Evolutionary conservation across 1,139 yeast species (phyloP).

Genomic region (Yamadazyma atmosphaerica): DNA sequence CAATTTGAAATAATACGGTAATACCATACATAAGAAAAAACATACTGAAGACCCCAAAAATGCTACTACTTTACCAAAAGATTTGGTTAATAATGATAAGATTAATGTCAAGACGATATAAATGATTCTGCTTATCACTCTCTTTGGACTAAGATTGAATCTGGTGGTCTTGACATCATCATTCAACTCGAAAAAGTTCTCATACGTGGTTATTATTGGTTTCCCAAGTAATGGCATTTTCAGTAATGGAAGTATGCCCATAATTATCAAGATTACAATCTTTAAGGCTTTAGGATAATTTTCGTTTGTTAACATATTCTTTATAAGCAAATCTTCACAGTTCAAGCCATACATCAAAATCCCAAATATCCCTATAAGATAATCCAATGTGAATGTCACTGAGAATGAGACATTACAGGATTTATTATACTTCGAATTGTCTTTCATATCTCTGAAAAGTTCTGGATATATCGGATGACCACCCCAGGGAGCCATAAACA

Average conservation of each 20-base stretch:
- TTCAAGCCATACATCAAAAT: slow-evolving; percentile 41
- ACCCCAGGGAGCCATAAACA: slow-evolving; percentile 87
- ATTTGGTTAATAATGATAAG: slow-evolving; percentile 65
- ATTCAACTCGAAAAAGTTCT: slow-evolving; percentile 18
- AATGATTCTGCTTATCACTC: slow-evolving; percentile 28
- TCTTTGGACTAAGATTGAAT: slow-evolving; percentile 4
- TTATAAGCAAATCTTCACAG: slow-evolving; percentile 40
- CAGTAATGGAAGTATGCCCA: slow-evolving; percentile 43
- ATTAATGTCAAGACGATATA: slow-evolving; percentile 24
- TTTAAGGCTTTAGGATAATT: slow-evolving; percentile 34
- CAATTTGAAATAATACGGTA: slow-evolving; percentile 74
- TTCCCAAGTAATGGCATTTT: slow-evolving; percentile 41
- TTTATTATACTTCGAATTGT: slow-evolving; percentile 46
- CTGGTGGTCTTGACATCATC: slow-evolving; percentile 4
- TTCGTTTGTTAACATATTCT: slow-evolving; percentile 36
- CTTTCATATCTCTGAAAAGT: slow-evolving; percentile 79
- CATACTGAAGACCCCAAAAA: slow-evolving; percentile 82
- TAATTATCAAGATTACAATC: slow-evolving; percentile 30
- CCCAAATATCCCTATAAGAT: slow-evolving; percentile 35
- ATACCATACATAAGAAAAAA: slow-evolving; percentile 73
- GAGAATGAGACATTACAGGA: slow-evolving; percentile 35
- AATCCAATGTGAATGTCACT: slow-evolving; percentile 35
- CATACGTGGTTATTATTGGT: slow-evolving; percentile 45
- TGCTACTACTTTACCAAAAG: slow-evolving; percentile 82
- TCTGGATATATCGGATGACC: slow-evolving; percentile 89